Percentiles rank a stretch among this genome's conserved stretches.
Conservation (phyloP, 2,329 filamentous ascomycete species). For the Aspergillus eucalypticola region DNA sequence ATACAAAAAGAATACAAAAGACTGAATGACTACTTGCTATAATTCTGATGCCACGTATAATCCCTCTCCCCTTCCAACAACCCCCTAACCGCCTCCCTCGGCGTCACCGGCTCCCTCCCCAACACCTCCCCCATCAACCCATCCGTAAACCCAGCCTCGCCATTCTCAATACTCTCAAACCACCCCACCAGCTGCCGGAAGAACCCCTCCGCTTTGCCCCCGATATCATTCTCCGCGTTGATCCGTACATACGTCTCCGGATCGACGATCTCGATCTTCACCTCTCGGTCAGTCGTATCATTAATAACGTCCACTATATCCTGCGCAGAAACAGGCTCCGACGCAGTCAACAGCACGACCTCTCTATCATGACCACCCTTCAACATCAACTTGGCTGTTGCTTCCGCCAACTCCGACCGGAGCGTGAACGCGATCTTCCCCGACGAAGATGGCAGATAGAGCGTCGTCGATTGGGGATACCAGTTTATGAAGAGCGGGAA, state of each 20-base stretch:
- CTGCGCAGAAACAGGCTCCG: constrained; percentile 35
- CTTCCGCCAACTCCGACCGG: constrained; percentile 58
- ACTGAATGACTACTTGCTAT: constrained; percentile 21
- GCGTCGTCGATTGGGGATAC: constrained; percentile 36
- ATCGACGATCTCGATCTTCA: constrained; percentile 36
- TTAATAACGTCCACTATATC: constrained; percentile 44
- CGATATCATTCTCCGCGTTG: constrained; percentile 34
- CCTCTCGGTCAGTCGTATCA: constrained; percentile 33
- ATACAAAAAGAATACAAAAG: background rate
- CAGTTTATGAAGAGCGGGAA: constrained; percentile 59
- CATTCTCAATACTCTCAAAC: constrained; percentile 48
- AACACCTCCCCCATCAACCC: constrained; percentile 47
- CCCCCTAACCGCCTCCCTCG: constrained; percentile 37
- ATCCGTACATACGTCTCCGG: constrained; percentile 37
- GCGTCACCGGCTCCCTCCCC: constrained; percentile 45
- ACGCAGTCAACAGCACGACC: constrained; percentile 42
- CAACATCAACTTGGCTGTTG: constrained; percentile 53
- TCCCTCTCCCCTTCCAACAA: constrained; percentile 33
- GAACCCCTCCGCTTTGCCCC: constrained; percentile 42
- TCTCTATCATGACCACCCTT: constrained; percentile 39
- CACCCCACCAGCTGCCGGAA: constrained; percentile 46
- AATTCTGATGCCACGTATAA: constrained; percentile 51
- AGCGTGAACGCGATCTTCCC: constrained; percentile 53
- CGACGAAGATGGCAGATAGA: constrained; percentile 37
- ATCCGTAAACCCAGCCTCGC: constrained; percentile 48